A percentile compares a stretch with the other conserved stretches of the same genome.
These are phyloP conservation scores for Comarum palustre DNA, from an alignment of 306 rosid species.

Conservation along the genomic window DNA sequence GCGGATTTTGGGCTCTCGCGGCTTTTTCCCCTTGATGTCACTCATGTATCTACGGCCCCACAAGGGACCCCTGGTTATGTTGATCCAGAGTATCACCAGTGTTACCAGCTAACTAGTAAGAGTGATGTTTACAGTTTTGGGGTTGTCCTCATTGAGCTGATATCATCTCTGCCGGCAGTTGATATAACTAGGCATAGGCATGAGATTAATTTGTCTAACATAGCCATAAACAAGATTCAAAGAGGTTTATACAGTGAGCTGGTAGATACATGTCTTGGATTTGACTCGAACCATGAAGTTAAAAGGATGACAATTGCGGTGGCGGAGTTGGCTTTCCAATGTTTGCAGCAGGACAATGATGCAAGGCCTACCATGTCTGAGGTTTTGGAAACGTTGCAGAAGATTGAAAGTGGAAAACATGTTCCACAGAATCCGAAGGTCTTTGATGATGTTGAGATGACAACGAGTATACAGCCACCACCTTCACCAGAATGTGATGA, in stretches of 20 bases:
- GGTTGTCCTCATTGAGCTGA: slow-evolving; percentile 64
- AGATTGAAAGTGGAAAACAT: slow-evolving; percentile 33
- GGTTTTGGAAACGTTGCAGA: slow-evolving; percentile 45
- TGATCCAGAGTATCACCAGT: slow-evolving; percentile 68
- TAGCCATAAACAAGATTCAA: slow-evolving; percentile 45
- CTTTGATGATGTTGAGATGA: slow-evolving; percentile 11
- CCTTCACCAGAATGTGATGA: slow-evolving; percentile 15
- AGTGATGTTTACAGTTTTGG: slow-evolving; percentile 83
- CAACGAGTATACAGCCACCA: slow-evolving; percentile 15
- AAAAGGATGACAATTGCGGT: slow-evolving; percentile 48
- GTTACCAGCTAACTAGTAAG: slow-evolving; percentile 59
- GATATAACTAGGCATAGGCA: slow-evolving; percentile 49
- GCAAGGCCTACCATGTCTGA: slow-evolving; percentile 69
- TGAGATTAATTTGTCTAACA: slow-evolving; percentile 59
- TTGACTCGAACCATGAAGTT: slow-evolving; percentile 39
- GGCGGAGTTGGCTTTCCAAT: slow-evolving; percentile 63
- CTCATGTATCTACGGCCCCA: slow-evolving; percentile 73
- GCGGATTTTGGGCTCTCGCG: slow-evolving; percentile 85
- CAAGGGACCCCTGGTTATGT: slow-evolving; percentile 80
- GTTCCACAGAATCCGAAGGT: slow-evolving; percentile 23
- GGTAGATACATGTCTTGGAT: slow-evolving; percentile 57
- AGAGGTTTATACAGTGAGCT: slow-evolving; percentile 43
- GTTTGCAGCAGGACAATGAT: slow-evolving; percentile 62
- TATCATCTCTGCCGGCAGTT: slow-evolving; percentile 66
- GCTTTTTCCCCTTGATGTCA: slow-evolving; percentile 49